Evolutionary conservation across 805 yeast species (phyloP), one percentile per base, ranked within the genome.

Genomic region (Lachancea fermentati): DNA sequence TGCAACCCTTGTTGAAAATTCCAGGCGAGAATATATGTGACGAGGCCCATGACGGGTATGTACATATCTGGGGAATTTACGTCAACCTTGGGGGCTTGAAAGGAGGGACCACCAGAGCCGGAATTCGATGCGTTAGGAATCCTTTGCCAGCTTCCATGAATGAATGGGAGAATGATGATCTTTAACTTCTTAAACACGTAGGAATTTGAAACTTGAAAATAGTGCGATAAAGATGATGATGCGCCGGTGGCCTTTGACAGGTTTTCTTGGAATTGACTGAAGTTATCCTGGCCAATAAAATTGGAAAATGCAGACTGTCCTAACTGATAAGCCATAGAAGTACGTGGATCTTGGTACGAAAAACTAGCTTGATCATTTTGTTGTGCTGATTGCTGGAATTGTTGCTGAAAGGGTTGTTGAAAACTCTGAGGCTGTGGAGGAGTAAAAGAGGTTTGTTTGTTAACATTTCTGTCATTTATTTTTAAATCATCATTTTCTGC

Each of bases 41-140:
- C 76, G 53, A 84, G 76, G 1, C 96, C 85, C 97, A 94, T 93
- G 45, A 85, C 46, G 4, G 99, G 99, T 40, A 93, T 85, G 63
- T 93, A 93, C 68, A 93, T 73, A 60, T 93, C 99, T 2, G 98
- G 98, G 0, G 97, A 94, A 56, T 94, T 93, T 43, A 82, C 72
- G 59, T 93, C 98, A 46, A 84, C 85, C 34, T 75, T 65, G 12
- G 99, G 96, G 8, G 85, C 78, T 2, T 86, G 39, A 37, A 54
- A 60, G 3, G 44, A 29, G 7, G 46, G 34, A 2, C 49, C 30
- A 24, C 33, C 11, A 26, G 45, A 41, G 18, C 50, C 48, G 5
- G 32, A 31, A 19, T 43, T 47, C n/a, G 45, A 25, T 17, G 41
- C 44, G 22, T 50, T 55, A 8, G 58, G 58, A n/a, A 55, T 45